Evolutionary conservation across 805 yeast genomes (phyloP).

Genomic region (Blastobotrys terrestris): DNA sequence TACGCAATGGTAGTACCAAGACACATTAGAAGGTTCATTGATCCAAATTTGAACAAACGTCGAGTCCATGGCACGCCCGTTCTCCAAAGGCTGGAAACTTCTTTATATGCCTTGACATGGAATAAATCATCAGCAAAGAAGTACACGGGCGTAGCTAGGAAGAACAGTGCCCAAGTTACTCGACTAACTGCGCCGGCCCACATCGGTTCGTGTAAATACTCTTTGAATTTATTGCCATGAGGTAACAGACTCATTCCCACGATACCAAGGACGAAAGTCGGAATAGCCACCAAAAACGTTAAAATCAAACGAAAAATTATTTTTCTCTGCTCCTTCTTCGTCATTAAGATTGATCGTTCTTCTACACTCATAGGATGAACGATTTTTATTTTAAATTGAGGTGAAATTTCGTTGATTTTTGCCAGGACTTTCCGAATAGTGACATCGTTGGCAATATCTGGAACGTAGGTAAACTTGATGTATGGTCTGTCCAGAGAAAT

Average conservation of each 20-base stretch:
- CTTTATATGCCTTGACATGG: constrained; percentile 60
- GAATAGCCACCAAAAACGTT: constrained; percentile 51
- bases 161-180: constrained; percentile 58
- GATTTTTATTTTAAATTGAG: constrained; percentile 46
- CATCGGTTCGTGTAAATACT: constrained; percentile 54
- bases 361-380: constrained; percentile 54
- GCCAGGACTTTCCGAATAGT: constrained; percentile 51
- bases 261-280: constrained; percentile 62
- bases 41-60: constrained; percentile 63
- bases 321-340: constrained; percentile 42
- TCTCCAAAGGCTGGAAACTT: constrained; percentile 51
- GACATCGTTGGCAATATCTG: constrained; percentile 41
- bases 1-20: constrained; percentile 71
- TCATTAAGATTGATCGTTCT: constrained; percentile 50
- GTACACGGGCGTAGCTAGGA: constrained; percentile 65
- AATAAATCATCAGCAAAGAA: constrained; percentile 70
- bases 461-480: constrained; percentile 60
- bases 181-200: constrained; percentile 59
- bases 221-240: constrained; percentile 35
- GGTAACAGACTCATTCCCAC: constrained; percentile 62
- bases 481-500: constrained; percentile 50
- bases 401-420: constrained; percentile 42
- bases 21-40: constrained; percentile 69
- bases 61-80: constrained; percentile 48
- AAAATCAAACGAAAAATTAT: constrained; percentile 43